These are phyloP conservation scores for Gracilaria vermiculophylla DNA, from an alignment of 23 red algal species.

Conservation along the genomic window DNA sequence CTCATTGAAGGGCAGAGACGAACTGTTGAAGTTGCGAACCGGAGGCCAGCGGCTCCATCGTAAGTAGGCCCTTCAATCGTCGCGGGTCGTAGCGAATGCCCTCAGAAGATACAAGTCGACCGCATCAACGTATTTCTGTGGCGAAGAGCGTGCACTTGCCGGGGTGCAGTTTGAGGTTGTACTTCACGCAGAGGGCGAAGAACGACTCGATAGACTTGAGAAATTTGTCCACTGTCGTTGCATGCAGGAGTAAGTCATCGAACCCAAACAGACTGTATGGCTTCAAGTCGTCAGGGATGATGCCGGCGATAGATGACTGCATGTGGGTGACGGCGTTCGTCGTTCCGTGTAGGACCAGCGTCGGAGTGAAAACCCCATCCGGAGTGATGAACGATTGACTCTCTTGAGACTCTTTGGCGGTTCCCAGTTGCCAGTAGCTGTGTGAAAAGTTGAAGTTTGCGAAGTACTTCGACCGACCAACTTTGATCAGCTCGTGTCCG, in stretches of 20 bases:
- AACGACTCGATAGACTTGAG: not conserved
- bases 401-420: not conserved
- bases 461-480: slow-evolving; percentile 18
- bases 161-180: slow-evolving; percentile 45
- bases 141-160: slow-evolving; percentile 33
- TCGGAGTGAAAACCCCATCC: slow-evolving; percentile 40
- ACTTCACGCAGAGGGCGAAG: not conserved
- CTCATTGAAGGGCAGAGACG: slow-evolving; percentile 33
- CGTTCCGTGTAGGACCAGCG: slow-evolving; percentile 32
- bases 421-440: not conserved
- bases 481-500: slow-evolving; percentile 15
- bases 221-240: not conserved
- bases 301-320: slow-evolving; percentile 21
- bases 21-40: slow-evolving; percentile 46
- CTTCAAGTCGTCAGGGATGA: slow-evolving; percentile 7
- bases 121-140: slow-evolving; percentile 16
- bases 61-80: not conserved
- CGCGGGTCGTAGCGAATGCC: slow-evolving; percentile 16
- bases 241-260: slow-evolving; percentile 22
- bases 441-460: not conserved
- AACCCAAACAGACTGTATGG: not conserved
- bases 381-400: slow-evolving; percentile 31
- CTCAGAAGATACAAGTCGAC: slow-evolving; percentile 12
- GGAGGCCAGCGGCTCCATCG: slow-evolving; percentile 26
- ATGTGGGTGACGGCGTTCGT: slow-evolving; percentile 42